These are phyloP conservation scores for Penicillium soppii DNA, from an alignment of 495 filamentous ascomycete species.

Conservation along the genomic window DNA sequence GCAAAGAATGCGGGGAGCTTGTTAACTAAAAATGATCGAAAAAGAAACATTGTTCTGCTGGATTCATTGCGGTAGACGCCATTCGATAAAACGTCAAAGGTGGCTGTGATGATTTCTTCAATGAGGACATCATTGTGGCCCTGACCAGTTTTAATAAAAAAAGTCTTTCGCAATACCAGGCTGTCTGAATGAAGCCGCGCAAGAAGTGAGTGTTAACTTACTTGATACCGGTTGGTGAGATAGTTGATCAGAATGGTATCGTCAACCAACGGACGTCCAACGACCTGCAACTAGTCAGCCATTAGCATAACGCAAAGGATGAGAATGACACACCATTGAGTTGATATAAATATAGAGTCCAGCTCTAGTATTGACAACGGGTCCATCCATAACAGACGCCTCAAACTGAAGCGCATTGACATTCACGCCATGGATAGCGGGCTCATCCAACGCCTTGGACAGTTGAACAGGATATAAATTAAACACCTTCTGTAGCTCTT, in stretches of 20 bases:
- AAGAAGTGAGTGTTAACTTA: too few species aligned
- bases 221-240: constrained; percentile 78
- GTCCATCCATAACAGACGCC: constrained; percentile 61
- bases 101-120: constrained; percentile 78
- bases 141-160: constrained; percentile 33
- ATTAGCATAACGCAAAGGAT: background rate
- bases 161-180: too few species aligned
- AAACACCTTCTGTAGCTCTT: constrained; percentile 46
- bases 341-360: constrained; percentile 92
- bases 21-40: constrained; percentile 90
- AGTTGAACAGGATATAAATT: constrained; percentile 39
- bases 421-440: constrained; percentile 41
- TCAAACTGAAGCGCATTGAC: constrained; percentile 51
- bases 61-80: constrained; percentile 78
- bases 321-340: constrained; percentile 61
- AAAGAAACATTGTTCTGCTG: constrained; percentile 66
- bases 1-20: constrained; percentile 81
- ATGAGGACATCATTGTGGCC: constrained; percentile 73
- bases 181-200: too few species aligned
- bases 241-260: constrained; percentile 76
- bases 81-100: constrained; percentile 88
- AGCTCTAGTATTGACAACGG: constrained; percentile 74
- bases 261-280: constrained; percentile 78
- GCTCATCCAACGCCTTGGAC: constrained; percentile 36
- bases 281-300: constrained; percentile 59